phyloP scores from a whole-genome alignment of 169 alveolate species.

The Cardiosporidium cionae region DNA sequence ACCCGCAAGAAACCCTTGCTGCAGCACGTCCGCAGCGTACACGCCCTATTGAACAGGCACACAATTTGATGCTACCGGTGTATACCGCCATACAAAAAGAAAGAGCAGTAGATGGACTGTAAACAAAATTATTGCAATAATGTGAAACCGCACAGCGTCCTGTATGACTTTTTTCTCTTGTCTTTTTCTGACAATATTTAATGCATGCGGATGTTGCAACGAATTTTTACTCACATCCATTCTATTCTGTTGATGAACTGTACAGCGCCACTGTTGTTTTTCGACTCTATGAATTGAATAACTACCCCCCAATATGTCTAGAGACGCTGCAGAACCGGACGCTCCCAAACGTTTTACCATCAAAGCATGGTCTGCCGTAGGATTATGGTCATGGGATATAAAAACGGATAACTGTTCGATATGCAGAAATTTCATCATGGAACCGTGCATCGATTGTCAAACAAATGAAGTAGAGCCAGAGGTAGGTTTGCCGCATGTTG shows the following conservation, averaged over 20 bases:
- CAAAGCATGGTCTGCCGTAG: conserved; percentile 95
- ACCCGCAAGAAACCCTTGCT: too few species aligned
- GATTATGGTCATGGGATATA: conserved; percentile 97
- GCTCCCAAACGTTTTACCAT: conserved; percentile 41
- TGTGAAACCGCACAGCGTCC: too few species aligned
- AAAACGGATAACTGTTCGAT: conserved; percentile 98
- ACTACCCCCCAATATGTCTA: not conserved
- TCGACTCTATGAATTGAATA: not conserved
- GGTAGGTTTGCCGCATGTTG: too few species aligned
- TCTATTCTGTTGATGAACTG: not conserved
- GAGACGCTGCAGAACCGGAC: not conserved
- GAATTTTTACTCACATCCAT: not conserved
- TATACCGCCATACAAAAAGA: too few species aligned
- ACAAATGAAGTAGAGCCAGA: conserved; percentile 12
- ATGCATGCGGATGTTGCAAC: not conserved
- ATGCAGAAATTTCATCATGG: conserved; percentile 96
- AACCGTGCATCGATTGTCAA: conserved; percentile 70
- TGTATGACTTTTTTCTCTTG: not conserved
- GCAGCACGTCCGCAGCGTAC: too few species aligned
- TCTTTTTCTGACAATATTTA: not conserved
- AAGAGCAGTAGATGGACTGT: too few species aligned
- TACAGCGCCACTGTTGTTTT: not conserved
- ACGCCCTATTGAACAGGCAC: too few species aligned
- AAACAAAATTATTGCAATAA: too few species aligned
- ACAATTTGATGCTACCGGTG: too few species aligned